Evolutionary conservation across 169 alveolate species (phyloP).

Genomic region (Plasmodium knowlesi): DNA sequence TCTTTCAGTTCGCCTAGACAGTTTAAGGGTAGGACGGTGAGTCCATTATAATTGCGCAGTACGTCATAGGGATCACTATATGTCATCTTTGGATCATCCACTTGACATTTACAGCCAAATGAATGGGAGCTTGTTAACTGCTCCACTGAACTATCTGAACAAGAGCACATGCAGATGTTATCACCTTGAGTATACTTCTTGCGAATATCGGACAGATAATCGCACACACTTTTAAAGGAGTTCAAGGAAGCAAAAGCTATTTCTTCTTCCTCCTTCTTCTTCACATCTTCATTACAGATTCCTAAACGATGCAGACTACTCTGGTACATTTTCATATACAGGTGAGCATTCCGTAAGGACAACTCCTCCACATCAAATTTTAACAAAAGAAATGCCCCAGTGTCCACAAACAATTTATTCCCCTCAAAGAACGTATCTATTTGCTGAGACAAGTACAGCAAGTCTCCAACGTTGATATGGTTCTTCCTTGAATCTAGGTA

Average conservation of each 20-base stretch:
- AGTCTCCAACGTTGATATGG: slow-evolving; percentile 29
- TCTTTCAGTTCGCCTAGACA: slow-evolving; percentile 57
- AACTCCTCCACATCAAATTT: not conserved
- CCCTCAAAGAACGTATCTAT: slow-evolving; percentile 21
- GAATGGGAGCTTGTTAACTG: not conserved
- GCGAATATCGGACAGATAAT: not conserved
- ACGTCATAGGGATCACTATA: not conserved
- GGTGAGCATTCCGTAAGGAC: not conserved
- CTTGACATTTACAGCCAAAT: not conserved
- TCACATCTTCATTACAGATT: not conserved
- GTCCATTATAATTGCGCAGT: not conserved
- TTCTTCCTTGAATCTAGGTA: slow-evolving; percentile 12
- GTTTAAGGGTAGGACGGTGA: slow-evolving; percentile 29
- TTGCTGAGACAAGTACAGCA: slow-evolving; percentile 38
- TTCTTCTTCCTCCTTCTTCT: not conserved
- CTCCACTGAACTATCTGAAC: not conserved
- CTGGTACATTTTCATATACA: not conserved
- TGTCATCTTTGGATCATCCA: not conserved
- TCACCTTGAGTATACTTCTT: not conserved
- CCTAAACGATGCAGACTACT: not conserved
- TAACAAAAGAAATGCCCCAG: slow-evolving; percentile 9
- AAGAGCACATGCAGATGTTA: not conserved
- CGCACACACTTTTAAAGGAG: not conserved
- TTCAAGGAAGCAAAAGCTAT: not conserved
- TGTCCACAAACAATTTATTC: slow-evolving; percentile 22